phyloP scores from a whole-genome alignment of 2,329 filamentous ascomycete genomes.

The Stemphylium lycopersici region DNA sequence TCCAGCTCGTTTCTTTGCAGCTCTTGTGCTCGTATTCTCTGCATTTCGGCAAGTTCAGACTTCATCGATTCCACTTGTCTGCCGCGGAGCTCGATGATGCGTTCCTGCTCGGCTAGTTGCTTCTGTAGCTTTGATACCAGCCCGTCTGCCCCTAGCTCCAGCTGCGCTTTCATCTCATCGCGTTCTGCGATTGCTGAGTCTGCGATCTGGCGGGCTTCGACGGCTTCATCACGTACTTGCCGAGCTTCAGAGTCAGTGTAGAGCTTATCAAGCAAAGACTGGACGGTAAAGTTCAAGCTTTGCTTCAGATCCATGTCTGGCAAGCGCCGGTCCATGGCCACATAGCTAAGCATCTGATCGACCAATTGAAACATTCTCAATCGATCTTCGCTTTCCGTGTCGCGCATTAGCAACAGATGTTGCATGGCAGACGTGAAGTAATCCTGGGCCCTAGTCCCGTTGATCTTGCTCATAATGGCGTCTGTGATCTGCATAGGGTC shows the following conservation, averaged over 20 bases:
- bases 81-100: slow-evolving; percentile 86
- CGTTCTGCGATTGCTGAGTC: slow-evolving; percentile 95
- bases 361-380: slow-evolving; percentile 96
- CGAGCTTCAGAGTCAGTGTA: slow-evolving; percentile 96
- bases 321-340: slow-evolving; percentile 94
- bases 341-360: slow-evolving; percentile 98
- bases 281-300: slow-evolving; percentile 95
- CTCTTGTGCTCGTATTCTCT: slow-evolving; percentile 85
- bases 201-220: slow-evolving; percentile 89
- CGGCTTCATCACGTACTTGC: slow-evolving; percentile 87
- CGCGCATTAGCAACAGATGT: slow-evolving; percentile 88
- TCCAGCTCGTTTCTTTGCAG: slow-evolving; percentile 94
- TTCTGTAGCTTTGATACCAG: slow-evolving; percentile 90
- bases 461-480: slow-evolving; percentile 84
- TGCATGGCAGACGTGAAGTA: slow-evolving; percentile 97
- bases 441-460: slow-evolving; percentile 85
- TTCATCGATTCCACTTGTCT: slow-evolving; percentile 88
- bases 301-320: slow-evolving; percentile 98
- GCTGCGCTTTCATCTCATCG: slow-evolving; percentile 87
- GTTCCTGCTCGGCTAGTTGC: slow-evolving; percentile 89
- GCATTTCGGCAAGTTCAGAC: slow-evolving; percentile 84
- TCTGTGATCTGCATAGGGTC: slow-evolving; percentile 94
- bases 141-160: slow-evolving; percentile 91
- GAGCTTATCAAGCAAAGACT: slow-evolving; percentile 90
- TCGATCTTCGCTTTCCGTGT: slow-evolving; percentile 90